These are phyloP conservation scores for Penicillium riverlandense DNA, from an alignment of 495 filamentous ascomycete species.

Conservation along the genomic window DNA sequence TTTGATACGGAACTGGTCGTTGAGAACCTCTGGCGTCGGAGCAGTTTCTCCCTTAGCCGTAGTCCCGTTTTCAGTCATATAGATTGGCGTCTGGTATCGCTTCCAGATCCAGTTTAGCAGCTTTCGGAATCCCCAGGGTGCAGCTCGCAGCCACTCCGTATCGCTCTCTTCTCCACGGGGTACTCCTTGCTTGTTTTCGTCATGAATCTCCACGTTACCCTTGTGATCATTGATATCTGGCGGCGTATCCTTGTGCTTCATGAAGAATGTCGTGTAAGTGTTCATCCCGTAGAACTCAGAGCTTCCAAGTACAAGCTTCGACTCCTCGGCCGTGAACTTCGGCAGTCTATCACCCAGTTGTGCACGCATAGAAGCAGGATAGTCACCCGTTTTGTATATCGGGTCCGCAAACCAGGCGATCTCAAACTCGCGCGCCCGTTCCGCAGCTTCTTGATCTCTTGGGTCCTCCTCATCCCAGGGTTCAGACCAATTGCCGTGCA, in stretches of 20 bases:
- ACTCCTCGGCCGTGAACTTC: conserved; percentile 33
- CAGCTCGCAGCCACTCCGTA: conserved; percentile 35
- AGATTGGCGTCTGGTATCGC: conserved; percentile 39
- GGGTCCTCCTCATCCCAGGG: conserved; percentile 38
- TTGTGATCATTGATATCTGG: conserved; percentile 37
- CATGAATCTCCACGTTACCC: conserved; percentile 35
- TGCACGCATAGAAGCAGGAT: conserved; percentile 39
- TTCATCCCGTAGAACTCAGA: conserved; percentile 49
- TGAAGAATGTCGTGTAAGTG: conserved; percentile 41
- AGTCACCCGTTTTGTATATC: conserved; percentile 39
- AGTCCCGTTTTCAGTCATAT: conserved; percentile 45
- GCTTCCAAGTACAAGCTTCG: conserved; percentile 33
- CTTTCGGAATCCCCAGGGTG: conserved; percentile 36
- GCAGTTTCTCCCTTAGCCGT: conserved; percentile 38
- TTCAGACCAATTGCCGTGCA: conserved; percentile 45
- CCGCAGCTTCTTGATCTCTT: conserved; percentile 33
- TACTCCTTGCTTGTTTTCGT: conserved; percentile 38
- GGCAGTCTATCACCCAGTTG: conserved; percentile 43
- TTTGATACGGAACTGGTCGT: conserved; percentile 36
- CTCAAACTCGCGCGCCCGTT: conserved; percentile 41
- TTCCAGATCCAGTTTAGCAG: conserved; percentile 36
- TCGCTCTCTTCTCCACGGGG: conserved; percentile 41
- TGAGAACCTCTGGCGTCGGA: conserved; percentile 26
- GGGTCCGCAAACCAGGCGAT: conserved; percentile 45
- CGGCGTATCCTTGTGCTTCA: conserved; percentile 29